phyloP scores from a whole-genome alignment of 1,284 basidiomycete species.

The Cerrena zonata region DNA sequence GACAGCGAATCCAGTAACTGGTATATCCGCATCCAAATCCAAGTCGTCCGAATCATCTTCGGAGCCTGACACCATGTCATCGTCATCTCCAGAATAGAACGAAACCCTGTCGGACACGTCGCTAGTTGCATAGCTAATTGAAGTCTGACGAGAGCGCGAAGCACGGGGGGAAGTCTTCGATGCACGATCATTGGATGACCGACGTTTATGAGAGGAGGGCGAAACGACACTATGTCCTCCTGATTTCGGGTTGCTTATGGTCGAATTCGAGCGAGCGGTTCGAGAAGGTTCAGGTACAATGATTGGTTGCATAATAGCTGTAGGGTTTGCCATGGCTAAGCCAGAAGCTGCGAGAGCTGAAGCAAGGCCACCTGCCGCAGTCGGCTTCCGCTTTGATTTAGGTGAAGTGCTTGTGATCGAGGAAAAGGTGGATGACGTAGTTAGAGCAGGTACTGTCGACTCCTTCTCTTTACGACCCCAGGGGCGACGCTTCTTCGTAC shows the following conservation, averaged over 20 bases:
- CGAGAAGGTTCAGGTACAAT: slow-evolving; percentile 25
- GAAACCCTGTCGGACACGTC: slow-evolving; percentile 28
- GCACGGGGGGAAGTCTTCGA: slow-evolving; percentile 13
- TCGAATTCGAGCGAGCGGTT: slow-evolving; percentile 16
- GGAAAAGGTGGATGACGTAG: slow-evolving; percentile 3
- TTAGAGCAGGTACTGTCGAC: slow-evolving; percentile 2
- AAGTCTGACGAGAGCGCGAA: slow-evolving; percentile 22
- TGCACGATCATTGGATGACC: slow-evolving; percentile 14
- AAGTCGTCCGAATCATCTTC: slow-evolving; percentile 38
- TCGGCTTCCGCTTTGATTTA: slow-evolving; percentile 25
- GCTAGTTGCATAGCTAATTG: slow-evolving; percentile 22
- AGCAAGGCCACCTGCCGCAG: slow-evolving; percentile 38
- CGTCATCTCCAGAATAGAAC: slow-evolving; percentile 23
- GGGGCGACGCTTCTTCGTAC: slow-evolving; percentile 28
- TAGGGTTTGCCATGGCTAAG: slow-evolving; percentile 58
- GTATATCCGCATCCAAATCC: slow-evolving; percentile 62
- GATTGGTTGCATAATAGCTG: slow-evolving; percentile 39
- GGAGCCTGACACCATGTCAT: slow-evolving; percentile 21
- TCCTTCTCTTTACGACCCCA: slow-evolving; percentile 23
- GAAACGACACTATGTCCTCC: slow-evolving; percentile 8
- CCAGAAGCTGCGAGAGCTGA: slow-evolving; percentile 63
- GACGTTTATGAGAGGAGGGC: slow-evolving; percentile 12
- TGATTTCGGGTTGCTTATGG: slow-evolving; percentile 11
- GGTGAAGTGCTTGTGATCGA: slow-evolving; percentile 29
- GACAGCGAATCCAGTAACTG: slow-evolving; percentile 90